These are phyloP conservation scores for Lepidium sativum DNA, from an alignment of 345 rosid genomes.

Conservation along the genomic window DNA sequence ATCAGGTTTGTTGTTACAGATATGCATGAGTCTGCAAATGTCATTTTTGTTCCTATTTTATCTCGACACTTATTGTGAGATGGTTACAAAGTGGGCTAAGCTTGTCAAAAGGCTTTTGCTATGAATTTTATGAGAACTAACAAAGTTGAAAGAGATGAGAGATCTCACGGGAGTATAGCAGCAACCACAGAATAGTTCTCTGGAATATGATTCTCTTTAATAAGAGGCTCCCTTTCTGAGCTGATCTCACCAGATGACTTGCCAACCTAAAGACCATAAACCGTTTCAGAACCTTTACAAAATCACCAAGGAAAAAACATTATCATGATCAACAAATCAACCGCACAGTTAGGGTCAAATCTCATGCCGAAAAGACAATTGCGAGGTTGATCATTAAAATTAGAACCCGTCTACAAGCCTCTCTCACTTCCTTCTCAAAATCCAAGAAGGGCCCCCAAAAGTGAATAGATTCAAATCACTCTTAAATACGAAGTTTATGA, in stretches of 20 bases:
- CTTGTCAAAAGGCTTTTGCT: not conserved
- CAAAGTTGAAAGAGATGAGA: constrained; percentile 12
- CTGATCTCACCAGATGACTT: constrained; percentile 60
- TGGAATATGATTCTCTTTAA: constrained; percentile 33
- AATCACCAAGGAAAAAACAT: not conserved
- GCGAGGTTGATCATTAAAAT: not conserved
- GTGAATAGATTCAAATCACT: not conserved
- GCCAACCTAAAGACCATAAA: constrained; percentile 35
- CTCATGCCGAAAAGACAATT: not conserved
- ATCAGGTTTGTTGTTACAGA: not conserved
- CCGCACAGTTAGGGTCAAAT: not conserved
- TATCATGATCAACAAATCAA: not conserved
- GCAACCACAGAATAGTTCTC: constrained; percentile 50
- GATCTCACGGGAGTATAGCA: constrained; percentile 65
- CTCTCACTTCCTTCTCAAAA: not conserved
- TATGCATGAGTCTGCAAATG: not conserved
- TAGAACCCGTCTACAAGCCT: not conserved
- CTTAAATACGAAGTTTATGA: not conserved
- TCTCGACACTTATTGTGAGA: not conserved
- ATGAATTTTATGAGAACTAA: not conserved
- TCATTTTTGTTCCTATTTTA: not conserved
- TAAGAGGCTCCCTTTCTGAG: constrained; percentile 56
- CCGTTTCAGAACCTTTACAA: not conserved
- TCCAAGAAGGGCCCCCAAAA: not conserved
- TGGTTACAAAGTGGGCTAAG: not conserved